Percentiles rank a stretch among this genome's conserved stretches.
Conservation (phyloP, 805 yeast species). For the Candida sithepensis region DNA sequence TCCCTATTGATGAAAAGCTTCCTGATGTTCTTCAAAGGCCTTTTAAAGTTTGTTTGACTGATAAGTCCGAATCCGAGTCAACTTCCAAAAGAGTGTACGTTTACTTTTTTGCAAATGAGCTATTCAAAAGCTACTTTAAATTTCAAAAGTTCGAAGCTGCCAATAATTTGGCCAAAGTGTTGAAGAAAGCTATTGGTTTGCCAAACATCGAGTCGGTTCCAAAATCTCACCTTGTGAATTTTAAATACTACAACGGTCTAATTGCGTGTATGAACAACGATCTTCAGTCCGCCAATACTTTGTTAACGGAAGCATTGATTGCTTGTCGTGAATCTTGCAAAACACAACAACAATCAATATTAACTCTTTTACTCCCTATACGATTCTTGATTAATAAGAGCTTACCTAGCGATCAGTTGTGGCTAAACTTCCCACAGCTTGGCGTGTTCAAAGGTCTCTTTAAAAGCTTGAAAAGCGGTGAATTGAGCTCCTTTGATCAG, state of each 20-base stretch:
- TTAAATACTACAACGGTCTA: slow-evolving; percentile 66
- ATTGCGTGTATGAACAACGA: slow-evolving; percentile 65
- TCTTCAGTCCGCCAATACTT: slow-evolving; percentile 45
- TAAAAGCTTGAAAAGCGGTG: slow-evolving; percentile 48
- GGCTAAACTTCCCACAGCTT: slow-evolving; percentile 41
- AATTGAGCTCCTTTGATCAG: slow-evolving; percentile 48
- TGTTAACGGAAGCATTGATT: slow-evolving; percentile 48
- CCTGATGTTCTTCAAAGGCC: slow-evolving; percentile 54
- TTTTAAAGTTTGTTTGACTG: slow-evolving; percentile 75
- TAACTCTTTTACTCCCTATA: slow-evolving; percentile 62
- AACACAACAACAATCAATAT: slow-evolving; percentile 42
- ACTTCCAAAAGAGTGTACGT: slow-evolving; percentile 59
- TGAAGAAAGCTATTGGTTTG: slow-evolving; percentile 51
- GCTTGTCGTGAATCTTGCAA: slow-evolving; percentile 27
- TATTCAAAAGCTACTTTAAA: slow-evolving; percentile 66
- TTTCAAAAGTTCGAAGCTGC: slow-evolving; percentile 69
- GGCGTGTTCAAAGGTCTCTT: slow-evolving; percentile 46
- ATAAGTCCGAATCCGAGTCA: slow-evolving; percentile 52
- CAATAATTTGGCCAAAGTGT: slow-evolving; percentile 66
- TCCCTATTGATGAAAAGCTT: slow-evolving; percentile 23
- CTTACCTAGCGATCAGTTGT: slow-evolving; percentile 42
- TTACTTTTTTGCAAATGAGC: slow-evolving; percentile 65
- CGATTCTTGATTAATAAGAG: slow-evolving; percentile 45
- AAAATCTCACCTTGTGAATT: slow-evolving; percentile 55
- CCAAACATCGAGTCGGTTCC: slow-evolving; percentile 46